phyloP scores from a whole-genome alignment of 1,139 yeast genomes.

The Debaryomyces sp. region DNA sequence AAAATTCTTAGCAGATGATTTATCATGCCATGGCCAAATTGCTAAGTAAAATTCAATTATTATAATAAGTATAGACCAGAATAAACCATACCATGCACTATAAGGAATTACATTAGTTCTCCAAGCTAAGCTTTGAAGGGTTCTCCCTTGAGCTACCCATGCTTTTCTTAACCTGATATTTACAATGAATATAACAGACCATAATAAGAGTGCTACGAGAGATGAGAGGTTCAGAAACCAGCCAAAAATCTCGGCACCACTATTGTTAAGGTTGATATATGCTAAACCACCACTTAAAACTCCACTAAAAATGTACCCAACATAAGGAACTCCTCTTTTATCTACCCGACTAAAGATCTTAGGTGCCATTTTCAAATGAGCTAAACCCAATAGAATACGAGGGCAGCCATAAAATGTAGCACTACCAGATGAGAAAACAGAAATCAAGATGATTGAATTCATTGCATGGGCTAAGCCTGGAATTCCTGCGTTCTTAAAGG shows the following conservation, averaged over 20 bases:
- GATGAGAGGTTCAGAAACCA: background rate
- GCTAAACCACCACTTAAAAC: background rate
- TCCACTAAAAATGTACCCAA: background rate
- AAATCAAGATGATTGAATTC: constrained; percentile 70
- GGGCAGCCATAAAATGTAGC: constrained; percentile 82
- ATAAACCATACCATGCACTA: background rate
- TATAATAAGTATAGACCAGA: background rate
- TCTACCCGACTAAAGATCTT: constrained; percentile 53
- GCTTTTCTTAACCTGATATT: background rate
- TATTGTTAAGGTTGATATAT: background rate
- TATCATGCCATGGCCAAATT: background rate
- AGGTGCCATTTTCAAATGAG: constrained; percentile 66
- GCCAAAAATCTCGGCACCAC: background rate
- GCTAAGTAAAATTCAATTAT: background rate
- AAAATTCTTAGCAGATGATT: background rate
- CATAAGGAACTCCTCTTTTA: constrained; percentile 60
- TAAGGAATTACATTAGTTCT: background rate
- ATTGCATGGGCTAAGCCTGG: constrained; percentile 67
- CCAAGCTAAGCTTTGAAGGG: background rate
- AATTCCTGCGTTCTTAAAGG: constrained; percentile 71
- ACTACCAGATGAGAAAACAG: constrained; percentile 79
- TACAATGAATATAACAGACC: background rate
- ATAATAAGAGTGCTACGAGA: background rate
- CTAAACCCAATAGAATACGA: constrained; percentile 67
- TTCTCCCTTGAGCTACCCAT: background rate